Percentiles rank a stretch among this genome's conserved stretches.
These are phyloP conservation scores for Leucocoprinus leucothites DNA, from an alignment of 768 basidiomycete genomes.

Conservation along the genomic window DNA sequence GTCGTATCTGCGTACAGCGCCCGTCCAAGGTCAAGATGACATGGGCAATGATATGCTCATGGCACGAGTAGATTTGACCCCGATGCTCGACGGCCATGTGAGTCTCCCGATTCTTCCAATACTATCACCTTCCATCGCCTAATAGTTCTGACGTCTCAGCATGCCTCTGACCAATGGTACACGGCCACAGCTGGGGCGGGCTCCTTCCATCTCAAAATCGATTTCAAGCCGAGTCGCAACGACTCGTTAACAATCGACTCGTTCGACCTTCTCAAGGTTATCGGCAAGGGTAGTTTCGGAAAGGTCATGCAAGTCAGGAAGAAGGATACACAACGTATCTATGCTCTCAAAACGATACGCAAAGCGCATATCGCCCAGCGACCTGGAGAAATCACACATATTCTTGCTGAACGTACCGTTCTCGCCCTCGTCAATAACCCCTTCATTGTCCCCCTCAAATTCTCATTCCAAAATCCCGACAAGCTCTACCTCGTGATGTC, in stretches of 20 bases:
- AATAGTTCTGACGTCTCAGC: conserved; percentile 31
- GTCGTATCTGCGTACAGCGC: conserved; percentile 84
- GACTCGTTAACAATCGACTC: conserved; percentile 91
- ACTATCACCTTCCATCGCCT: neutral
- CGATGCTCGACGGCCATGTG: conserved; percentile 77
- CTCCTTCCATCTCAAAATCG: conserved; percentile 93
- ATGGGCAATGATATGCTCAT: conserved; percentile 98
- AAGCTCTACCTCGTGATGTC: conserved; percentile 98
- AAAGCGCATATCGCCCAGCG: conserved; percentile 97
- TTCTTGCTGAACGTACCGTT: conserved; percentile 95
- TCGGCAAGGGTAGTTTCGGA: conserved; percentile 96
- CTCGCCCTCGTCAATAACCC: conserved; percentile 97
- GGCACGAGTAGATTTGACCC: conserved; percentile 88
- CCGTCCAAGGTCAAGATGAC: conserved; percentile 76
- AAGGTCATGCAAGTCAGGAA: conserved; percentile 99
- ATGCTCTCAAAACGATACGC: conserved; percentile 96
- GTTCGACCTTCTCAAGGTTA: conserved; percentile 96
- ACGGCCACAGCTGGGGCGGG: conserved; percentile 79
- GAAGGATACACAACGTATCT: conserved; percentile 96
- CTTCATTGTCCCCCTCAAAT: conserved; percentile 98
- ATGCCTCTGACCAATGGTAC: conserved; percentile 91
- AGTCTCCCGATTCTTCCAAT: conserved; percentile 19
- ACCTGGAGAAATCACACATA: conserved; percentile 97
- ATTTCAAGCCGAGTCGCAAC: conserved; percentile 84
- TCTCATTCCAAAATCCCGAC: conserved; percentile 97